A percentile compares a stretch with the other conserved stretches of the same genome.
phyloP scores from a whole-genome alignment of 345 rosid species.

The Draba incana region DNA sequence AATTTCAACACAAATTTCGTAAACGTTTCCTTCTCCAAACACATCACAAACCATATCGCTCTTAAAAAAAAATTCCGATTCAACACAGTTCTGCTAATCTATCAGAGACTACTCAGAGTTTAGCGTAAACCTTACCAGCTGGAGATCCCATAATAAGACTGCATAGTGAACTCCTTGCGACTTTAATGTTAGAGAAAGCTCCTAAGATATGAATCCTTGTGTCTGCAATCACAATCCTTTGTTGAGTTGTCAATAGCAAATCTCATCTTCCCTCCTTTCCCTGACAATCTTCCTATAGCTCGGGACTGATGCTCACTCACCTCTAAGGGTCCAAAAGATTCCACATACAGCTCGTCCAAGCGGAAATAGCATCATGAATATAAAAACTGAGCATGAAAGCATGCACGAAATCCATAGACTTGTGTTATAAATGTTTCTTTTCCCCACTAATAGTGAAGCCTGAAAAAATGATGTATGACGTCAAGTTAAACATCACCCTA shows the following conservation, averaged over 20 bases:
- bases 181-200: constrained; percentile 77
- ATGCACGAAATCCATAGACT: constrained; percentile 84
- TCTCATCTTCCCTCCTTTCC: constrained; percentile 87
- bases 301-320: constrained; percentile 77
- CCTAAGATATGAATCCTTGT: constrained; percentile 81
- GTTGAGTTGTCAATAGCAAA: constrained; percentile 87
- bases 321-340: constrained; percentile 80
- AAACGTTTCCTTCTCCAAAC: too few species aligned
- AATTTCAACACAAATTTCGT: too few species aligned
- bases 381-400: constrained; percentile 90
- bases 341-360: constrained; percentile 87
- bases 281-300: constrained; percentile 84
- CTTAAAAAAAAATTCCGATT: too few species aligned
- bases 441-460: too few species aligned
- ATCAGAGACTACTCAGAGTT: constrained; percentile 48
- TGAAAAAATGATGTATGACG: too few species aligned
- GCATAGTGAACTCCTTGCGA: constrained; percentile 82
- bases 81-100: constrained; percentile 50
- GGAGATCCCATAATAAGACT: constrained; percentile 91
- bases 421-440: constrained; percentile 8
- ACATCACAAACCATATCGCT: too few species aligned
- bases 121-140: constrained; percentile 67
- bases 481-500: too few species aligned
- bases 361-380: constrained; percentile 64
- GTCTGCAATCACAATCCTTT: constrained; percentile 85